A percentile compares a stretch with the other conserved stretches of the same genome.
Evolutionary conservation across 768 basidiomycete species (phyloP).

Genomic region (Psilocybe subaeruginosa): DNA sequence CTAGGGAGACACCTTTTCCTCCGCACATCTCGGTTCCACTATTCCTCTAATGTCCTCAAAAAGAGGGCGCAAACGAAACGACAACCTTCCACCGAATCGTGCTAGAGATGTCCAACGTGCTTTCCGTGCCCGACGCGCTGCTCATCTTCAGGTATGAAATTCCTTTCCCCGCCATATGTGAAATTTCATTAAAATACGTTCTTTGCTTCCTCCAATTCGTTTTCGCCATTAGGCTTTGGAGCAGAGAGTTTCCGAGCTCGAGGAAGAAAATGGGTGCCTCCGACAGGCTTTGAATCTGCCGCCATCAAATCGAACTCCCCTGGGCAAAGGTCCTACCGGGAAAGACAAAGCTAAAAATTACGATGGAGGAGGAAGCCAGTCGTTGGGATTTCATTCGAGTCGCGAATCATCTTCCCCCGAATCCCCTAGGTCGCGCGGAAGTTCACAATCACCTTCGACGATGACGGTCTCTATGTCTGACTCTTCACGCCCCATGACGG

Average conservation of each 20-base stretch:
- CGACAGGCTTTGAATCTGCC: slow-evolving; percentile 75
- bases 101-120: slow-evolving; percentile 90
- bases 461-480: slow-evolving; percentile 48
- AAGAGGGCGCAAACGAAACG: slow-evolving; percentile 84
- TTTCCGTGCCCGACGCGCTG: slow-evolving; percentile 86
- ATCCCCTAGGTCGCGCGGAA: slow-evolving; percentile 54
- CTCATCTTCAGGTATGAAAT: slow-evolving; percentile 73
- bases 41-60: slow-evolving; percentile 73
- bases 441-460: slow-evolving; percentile 66
- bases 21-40: slow-evolving; percentile 32
- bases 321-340: slow-evolving; percentile 87
- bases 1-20: slow-evolving; percentile 21
- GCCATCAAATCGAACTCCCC: slow-evolving; percentile 67
- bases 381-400: slow-evolving; percentile 37
- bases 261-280: slow-evolving; percentile 80
- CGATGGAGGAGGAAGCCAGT: slow-evolving; percentile 32
- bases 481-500: slow-evolving; percentile 41
- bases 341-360: slow-evolving; percentile 74
- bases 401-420: slow-evolving; percentile 47
- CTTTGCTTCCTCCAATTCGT: slow-evolving; percentile 18
- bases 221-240: slow-evolving; percentile 69
- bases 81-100: slow-evolving; percentile 78
- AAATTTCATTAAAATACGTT: slow-evolving; percentile 41
- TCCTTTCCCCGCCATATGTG: slow-evolving; percentile 33
- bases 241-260: slow-evolving; percentile 77